Conservation (phyloP, 169 alveolate genomes). For the Amoebophrya sp. region DNA sequence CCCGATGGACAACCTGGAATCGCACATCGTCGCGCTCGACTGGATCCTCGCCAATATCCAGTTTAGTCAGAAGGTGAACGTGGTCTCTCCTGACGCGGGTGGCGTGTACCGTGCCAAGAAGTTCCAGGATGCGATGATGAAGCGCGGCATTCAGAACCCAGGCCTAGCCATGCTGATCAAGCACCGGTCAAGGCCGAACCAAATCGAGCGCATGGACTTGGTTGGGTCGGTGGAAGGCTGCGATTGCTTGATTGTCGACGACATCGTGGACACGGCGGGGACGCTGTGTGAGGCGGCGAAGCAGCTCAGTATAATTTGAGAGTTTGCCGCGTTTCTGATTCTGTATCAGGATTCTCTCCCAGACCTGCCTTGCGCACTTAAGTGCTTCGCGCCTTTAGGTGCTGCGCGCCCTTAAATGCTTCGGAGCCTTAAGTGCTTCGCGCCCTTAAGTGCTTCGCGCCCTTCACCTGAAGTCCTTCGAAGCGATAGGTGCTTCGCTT, state of each 20-base stretch:
- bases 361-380: too few species aligned
- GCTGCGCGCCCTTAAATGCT: too few species aligned
- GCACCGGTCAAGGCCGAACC: constrained; percentile 52
- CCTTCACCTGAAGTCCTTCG: too few species aligned
- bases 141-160: not conserved
- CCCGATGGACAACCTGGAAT: constrained; percentile 86
- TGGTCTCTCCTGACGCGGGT: not conserved
- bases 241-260: constrained; percentile 89
- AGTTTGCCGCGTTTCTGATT: too few species aligned
- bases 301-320: constrained; percentile 70
- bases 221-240: constrained; percentile 87
- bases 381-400: too few species aligned
- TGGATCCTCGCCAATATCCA: constrained; percentile 59
- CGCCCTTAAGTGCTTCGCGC: too few species aligned
- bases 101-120: not conserved
- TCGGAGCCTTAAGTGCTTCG: too few species aligned
- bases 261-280: constrained; percentile 96
- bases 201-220: constrained; percentile 79
- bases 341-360: too few species aligned
- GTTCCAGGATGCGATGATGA: not conserved
- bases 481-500: too few species aligned
- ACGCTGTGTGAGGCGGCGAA: constrained; percentile 93
- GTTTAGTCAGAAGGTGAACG: not conserved
- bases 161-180: not conserved
- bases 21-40: constrained; percentile 72